Evolutionary conservation across 2,329 filamentous ascomycete species (phyloP).

Genomic region (Leptographium flavum): DNA sequence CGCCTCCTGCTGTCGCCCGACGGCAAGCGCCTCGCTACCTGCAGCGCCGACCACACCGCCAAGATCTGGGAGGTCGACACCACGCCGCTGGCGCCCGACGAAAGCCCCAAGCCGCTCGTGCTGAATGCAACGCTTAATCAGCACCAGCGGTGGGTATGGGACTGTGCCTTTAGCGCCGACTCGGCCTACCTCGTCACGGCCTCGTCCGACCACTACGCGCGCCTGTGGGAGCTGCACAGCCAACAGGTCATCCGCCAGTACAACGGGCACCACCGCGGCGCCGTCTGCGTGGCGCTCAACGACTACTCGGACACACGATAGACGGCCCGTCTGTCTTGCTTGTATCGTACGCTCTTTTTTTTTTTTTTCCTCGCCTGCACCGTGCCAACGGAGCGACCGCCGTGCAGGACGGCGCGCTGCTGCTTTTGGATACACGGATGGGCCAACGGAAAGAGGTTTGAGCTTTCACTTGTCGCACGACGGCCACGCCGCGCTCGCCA

Average conservation of each 20-base stretch:
- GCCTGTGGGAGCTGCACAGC: conserved; percentile 76
- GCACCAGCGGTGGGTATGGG: conserved; percentile 95
- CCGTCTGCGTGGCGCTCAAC: conserved; percentile 85
- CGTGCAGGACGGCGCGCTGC: too few relatives aligned
- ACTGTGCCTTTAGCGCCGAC: conserved; percentile 89
- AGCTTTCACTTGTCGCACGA: background rate
- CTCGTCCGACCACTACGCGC: conserved; percentile 84
- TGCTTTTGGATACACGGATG: too few relatives aligned
- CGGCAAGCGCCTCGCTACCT: conserved; percentile 86
- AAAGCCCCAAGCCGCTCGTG: conserved; percentile 48
- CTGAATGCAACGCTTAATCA: conserved; percentile 78
- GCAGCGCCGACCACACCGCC: conserved; percentile 82
- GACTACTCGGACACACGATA: conserved; percentile 54
- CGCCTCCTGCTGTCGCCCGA: conserved; percentile 84
- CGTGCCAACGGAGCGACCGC: too few relatives aligned
- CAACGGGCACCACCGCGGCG: conserved; percentile 83
- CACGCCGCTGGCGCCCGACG: conserved; percentile 27
- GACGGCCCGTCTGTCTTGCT: background rate
- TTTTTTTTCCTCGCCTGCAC: too few relatives aligned
- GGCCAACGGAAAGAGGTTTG: background rate
- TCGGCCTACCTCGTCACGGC: conserved; percentile 87
- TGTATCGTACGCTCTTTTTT: too few relatives aligned
- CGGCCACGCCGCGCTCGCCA: too few relatives aligned
- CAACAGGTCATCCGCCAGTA: conserved; percentile 90
- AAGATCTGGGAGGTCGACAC: conserved; percentile 92